A percentile compares a stretch with the other conserved stretches of the same genome.
Conservation (phyloP, 352 stramenopile species). For the Phytophthora pluvialis region DNA sequence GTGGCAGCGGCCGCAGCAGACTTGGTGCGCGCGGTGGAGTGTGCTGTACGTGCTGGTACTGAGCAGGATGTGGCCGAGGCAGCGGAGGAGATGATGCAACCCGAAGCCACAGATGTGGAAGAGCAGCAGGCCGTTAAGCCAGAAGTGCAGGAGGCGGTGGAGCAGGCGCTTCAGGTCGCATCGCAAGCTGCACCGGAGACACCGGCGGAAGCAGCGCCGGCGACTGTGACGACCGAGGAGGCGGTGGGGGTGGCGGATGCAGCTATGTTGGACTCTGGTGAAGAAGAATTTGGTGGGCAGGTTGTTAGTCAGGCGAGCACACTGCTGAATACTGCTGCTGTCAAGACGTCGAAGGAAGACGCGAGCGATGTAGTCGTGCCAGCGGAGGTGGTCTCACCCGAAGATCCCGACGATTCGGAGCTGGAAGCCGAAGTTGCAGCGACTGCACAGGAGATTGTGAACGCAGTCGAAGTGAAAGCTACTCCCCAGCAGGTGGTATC, state of each 20-base stretch:
- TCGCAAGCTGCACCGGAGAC: constrained; percentile 1
- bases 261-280: neutral
- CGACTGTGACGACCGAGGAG: neutral
- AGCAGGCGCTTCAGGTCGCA: constrained; percentile 3
- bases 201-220: neutral
- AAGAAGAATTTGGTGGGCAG: neutral
- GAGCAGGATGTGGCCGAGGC: neutral
- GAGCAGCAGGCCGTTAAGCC: neutral
- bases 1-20: neutral
- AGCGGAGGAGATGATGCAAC: neutral
- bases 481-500: constrained; percentile 26
- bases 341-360: neutral
- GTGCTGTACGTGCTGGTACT: neutral
- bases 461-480: constrained; percentile 17
- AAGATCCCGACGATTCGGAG: constrained; percentile 6
- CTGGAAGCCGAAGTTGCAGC: constrained; percentile 17
- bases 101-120: neutral
- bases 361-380: neutral
- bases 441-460: constrained; percentile 13
- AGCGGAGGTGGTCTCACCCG: neutral
- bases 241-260: neutral
- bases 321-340: too few species aligned
- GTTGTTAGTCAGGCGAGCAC: neutral
- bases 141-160: constrained; percentile 14
- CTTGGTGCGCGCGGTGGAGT: constrained; percentile 7